Percentiles rank a stretch among this genome's conserved stretches.
These are phyloP conservation scores for Dichomitus squalens DNA, from an alignment of 1,284 basidiomycete species.

Conservation along the genomic window DNA sequence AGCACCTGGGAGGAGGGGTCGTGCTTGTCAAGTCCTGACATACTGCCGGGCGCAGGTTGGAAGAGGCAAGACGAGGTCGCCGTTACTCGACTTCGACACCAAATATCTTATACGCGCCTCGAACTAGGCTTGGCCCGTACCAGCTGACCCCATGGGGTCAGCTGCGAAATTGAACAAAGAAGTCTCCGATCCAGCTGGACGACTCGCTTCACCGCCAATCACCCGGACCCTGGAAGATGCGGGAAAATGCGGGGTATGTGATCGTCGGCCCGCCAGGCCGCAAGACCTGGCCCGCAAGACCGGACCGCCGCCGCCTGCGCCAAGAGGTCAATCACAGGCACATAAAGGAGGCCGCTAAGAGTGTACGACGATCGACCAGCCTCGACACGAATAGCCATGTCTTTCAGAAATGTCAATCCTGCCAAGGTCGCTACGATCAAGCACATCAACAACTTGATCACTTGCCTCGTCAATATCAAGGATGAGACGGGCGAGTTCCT, in stretches of 20 bases:
- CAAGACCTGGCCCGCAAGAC: too few species aligned
- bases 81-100: background rate
- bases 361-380: too few species aligned
- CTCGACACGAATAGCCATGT: background rate
- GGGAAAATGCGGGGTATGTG: too few species aligned
- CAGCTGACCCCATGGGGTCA: slow-evolving; percentile 7
- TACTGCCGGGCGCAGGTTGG: background rate
- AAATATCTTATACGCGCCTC: slow-evolving; percentile 2
- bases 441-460: slow-evolving; percentile 49
- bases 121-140: background rate
- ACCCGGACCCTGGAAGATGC: background rate
- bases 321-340: too few species aligned
- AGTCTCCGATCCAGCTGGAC: too few species aligned
- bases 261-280: too few species aligned
- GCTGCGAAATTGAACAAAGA: background rate
- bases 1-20: slow-evolving; percentile 1
- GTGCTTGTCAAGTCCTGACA: slow-evolving; percentile 22
- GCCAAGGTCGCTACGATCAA: slow-evolving; percentile 36
- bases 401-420: slow-evolving; percentile 9
- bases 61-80: background rate
- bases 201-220: background rate
- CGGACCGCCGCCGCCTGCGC: too few species aligned
- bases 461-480: slow-evolving; percentile 62
- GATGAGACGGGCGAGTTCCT: slow-evolving; percentile 62
- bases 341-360: too few species aligned